Percentiles rank a stretch among this genome's conserved stretches.
Evolutionary conservation across 2,329 filamentous ascomycete species (phyloP).

Genomic region (Cytospora paraplurivora): DNA sequence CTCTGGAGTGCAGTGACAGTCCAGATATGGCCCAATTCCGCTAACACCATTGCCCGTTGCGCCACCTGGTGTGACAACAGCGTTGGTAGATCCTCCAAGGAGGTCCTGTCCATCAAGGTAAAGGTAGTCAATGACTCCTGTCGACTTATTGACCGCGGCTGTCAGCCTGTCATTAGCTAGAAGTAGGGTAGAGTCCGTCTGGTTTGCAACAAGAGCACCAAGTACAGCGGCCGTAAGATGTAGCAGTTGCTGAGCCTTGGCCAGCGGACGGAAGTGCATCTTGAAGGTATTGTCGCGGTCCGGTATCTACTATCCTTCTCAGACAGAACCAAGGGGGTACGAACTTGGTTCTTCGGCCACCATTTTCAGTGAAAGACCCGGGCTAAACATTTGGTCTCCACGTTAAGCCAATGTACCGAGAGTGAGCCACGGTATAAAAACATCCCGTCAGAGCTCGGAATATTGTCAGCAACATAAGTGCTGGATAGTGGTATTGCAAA

Average conservation of each 20-base stretch:
- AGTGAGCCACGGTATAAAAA: background rate
- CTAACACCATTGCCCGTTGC: slow-evolving; percentile 19
- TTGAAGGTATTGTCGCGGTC: background rate
- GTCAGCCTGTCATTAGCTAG: slow-evolving; percentile 28
- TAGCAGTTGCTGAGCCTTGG: slow-evolving; percentile 3
- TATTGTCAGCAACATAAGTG: slow-evolving; percentile 16
- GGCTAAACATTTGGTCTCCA: background rate
- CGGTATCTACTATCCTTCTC: background rate
- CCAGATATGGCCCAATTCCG: slow-evolving; percentile 35
- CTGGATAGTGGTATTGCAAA: slow-evolving; percentile 11
- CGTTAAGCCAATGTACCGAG: slow-evolving; percentile 12
- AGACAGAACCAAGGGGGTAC: background rate
- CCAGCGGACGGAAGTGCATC: slow-evolving; percentile 13
- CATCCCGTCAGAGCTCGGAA: slow-evolving; percentile 7
- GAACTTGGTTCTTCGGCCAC: background rate
- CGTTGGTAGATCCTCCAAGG: slow-evolving; percentile 13
- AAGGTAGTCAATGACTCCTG: slow-evolving; percentile 21
- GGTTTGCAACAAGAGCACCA: slow-evolving; percentile 24
- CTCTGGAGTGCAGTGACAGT: slow-evolving; percentile 63
- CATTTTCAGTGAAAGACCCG: background rate
- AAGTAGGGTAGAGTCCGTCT: slow-evolving; percentile 26
- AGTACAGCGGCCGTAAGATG: slow-evolving; percentile 10
- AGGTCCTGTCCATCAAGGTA: slow-evolving; percentile 28
- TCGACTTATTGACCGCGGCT: slow-evolving; percentile 26
- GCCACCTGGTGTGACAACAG: slow-evolving; percentile 25